Base-by-base conservation (phyloP, 371 early-diverging fungal genomes). In the Rhizopus stolonifer region DNA sequence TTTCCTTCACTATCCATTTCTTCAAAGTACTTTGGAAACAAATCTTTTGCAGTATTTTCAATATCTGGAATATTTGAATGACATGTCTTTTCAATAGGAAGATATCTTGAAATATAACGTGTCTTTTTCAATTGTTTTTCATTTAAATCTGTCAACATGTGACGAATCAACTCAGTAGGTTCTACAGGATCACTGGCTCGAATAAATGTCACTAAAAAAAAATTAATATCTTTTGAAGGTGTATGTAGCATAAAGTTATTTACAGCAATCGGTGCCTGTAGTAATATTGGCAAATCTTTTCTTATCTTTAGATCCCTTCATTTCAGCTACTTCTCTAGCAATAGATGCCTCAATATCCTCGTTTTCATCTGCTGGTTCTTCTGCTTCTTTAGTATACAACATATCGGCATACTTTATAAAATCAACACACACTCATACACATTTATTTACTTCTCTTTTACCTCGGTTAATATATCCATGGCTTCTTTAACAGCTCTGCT, bases 61-160 rank as follows among this genome's bases (percentile, higher is more conserved):
- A 90, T 86, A 44, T 84, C 84, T 10, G 60, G 64, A 51, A 84
- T 49, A 49, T 82, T 76, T 14, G 85, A 77, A 32, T 69, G 69
- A 58, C 85, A 83, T 0, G 81, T 82, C 46, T 82, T 78, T 24
- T 75, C 66, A 1, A 87, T 79, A 5, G 90, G 90, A 19, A 88
- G 64, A 15, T 86, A 64, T 15, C 88, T 76, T 24, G 80, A 82
- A 22, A 78, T 77, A 58, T 72, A 84, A 43, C 87, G 71, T 1
- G 91, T 83, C 42, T 74, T 77, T 53, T 85, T 78, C 25, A 65
- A 49, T 52, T 81, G 77, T 0, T 79, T 74, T 25, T 77, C 73
- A 47, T 70, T 60, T 23, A 88, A 60, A 54, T 88, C 87, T 2
- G 63, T 65, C 56, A 90, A 48, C 17, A 90, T 77, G 15, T 60